Evolutionary conservation across 305 asterid species (phyloP).

Genomic region (Solanum hybrid): DNA sequence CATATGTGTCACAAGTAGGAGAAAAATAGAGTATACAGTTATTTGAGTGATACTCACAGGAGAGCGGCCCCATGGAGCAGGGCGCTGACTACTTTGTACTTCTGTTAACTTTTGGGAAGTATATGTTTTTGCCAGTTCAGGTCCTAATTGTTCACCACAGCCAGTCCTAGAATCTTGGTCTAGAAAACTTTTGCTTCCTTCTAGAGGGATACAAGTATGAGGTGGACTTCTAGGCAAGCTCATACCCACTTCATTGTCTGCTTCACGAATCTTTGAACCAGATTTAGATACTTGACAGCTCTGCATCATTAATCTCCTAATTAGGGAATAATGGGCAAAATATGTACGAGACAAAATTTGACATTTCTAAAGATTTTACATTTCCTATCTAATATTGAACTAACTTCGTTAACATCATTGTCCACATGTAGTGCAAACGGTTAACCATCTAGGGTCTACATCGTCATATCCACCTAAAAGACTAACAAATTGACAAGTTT

Average conservation of each 20-base stretch:
- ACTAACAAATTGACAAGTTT: not conserved
- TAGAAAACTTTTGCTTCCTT: slow-evolving; percentile 12
- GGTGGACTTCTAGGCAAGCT: slow-evolving; percentile 20
- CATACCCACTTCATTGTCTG: slow-evolving; percentile 20
- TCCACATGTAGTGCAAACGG: not conserved
- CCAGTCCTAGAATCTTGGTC: slow-evolving; percentile 11
- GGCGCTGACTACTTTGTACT: slow-evolving; percentile 21
- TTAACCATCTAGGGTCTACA: not conserved
- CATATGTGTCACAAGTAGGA: not conserved
- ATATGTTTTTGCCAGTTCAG: slow-evolving; percentile 32
- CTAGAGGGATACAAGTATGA: slow-evolving; percentile 13
- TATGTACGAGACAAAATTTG: not conserved
- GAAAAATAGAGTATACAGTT: not conserved
- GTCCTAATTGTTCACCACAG: slow-evolving; percentile 22
- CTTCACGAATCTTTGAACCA: slow-evolving; percentile 30
- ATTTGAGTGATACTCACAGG: slow-evolving; percentile 37
- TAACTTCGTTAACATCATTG: not conserved
- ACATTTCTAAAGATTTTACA: not conserved
- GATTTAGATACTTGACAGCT: slow-evolving; percentile 34
- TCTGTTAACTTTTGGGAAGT: slow-evolving; percentile 17
- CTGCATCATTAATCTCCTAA: slow-evolving; percentile 31
- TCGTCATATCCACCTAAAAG: not conserved
- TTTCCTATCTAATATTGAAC: not conserved
- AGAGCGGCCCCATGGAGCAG: slow-evolving; percentile 59
- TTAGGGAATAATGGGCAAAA: not conserved